These are phyloP conservation scores for Anthracocystis panici-leucophaei DNA, from an alignment of 1,284 basidiomycete species.

Conservation along the genomic window DNA sequence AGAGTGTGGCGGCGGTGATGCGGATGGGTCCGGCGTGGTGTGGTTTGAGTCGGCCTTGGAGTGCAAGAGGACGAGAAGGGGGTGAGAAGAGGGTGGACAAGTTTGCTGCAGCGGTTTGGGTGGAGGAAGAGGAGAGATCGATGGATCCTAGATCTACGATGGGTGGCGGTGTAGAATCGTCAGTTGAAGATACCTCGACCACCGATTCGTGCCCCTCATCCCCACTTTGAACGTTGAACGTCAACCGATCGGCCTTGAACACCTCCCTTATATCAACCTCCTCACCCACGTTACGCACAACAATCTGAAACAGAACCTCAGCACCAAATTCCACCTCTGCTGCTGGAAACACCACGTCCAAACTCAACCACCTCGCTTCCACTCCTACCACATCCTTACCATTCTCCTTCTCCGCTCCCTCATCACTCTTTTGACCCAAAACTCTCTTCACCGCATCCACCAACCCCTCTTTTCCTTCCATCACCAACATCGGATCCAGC, in stretches of 20 bases:
- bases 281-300: slow-evolving; percentile 15
- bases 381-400: not conserved
- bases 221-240: slow-evolving; percentile 12
- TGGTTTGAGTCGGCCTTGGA: slow-evolving; percentile 21
- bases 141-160: slow-evolving; percentile 20
- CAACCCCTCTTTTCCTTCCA: slow-evolving; percentile 5
- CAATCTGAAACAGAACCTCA: slow-evolving; percentile 21
- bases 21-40: not conserved
- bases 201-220: not conserved
- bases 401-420: not conserved
- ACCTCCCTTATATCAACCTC: slow-evolving; percentile 11
- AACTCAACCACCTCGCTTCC: slow-evolving; percentile 3
- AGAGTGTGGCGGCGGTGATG: not conserved
- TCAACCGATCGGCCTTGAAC: slow-evolving; percentile 1
- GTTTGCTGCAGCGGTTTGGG: not conserved
- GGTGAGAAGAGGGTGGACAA: slow-evolving; percentile 1
- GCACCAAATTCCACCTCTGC: slow-evolving; percentile 22
- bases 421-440: slow-evolving; percentile 6
- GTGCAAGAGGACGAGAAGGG: not conserved
- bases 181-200: slow-evolving; percentile 1
- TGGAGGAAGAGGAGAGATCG: not conserved
- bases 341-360: slow-evolving; percentile 15
- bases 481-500: slow-evolving; percentile 12
- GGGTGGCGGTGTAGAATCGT: not conserved
- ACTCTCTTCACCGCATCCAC: slow-evolving; percentile 19